A percentile compares a stretch with the other conserved stretches of the same genome.
Evolutionary conservation across 768 basidiomycete genomes (phyloP).

Genomic region (Gautieria morchelliformis): DNA sequence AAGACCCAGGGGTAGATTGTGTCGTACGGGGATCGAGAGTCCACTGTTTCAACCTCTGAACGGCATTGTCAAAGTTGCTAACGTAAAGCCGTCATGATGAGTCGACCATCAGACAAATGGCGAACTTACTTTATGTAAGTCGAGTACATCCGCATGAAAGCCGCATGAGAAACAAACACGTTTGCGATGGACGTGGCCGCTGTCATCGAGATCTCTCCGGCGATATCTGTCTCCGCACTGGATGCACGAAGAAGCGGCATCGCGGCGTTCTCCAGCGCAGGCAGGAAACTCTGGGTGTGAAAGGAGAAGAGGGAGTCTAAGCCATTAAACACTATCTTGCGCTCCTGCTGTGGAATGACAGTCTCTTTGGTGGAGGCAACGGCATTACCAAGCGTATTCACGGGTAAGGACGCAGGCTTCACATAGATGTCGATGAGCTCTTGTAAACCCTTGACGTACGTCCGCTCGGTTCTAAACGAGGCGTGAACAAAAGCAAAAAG

Average conservation of each 20-base stretch:
- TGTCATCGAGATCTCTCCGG: slow-evolving; percentile 62
- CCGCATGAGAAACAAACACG: slow-evolving; percentile 88
- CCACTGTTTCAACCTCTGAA: slow-evolving; percentile 85
- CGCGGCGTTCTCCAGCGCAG: slow-evolving; percentile 75
- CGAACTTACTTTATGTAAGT: slow-evolving; percentile 86
- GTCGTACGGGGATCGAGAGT: slow-evolving; percentile 42
- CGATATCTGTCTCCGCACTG: slow-evolving; percentile 46
- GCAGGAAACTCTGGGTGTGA: slow-evolving; percentile 88
- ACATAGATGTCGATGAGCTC: slow-evolving; percentile 95
- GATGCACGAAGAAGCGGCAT: slow-evolving; percentile 46
- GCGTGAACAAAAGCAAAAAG: slow-evolving; percentile 10
- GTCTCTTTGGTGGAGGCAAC: slow-evolving; percentile 66
- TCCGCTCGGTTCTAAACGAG: slow-evolving; percentile 73
- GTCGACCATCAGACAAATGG: slow-evolving; percentile 9
- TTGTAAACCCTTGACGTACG: slow-evolving; percentile 89
- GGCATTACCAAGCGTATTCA: slow-evolving; percentile 61
- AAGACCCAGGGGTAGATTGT: slow-evolving; percentile 30
- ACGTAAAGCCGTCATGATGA: slow-evolving; percentile 4
- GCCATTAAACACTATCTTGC: slow-evolving; percentile 87
- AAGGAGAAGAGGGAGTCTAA: slow-evolving; percentile 86
- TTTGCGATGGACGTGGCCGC: slow-evolving; percentile 78
- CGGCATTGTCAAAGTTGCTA: slow-evolving; percentile 91
- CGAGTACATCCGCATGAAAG: slow-evolving; percentile 98
- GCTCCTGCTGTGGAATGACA: slow-evolving; percentile 73
- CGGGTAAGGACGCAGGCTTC: slow-evolving; percentile 65